Conservation (phyloP, 768 basidiomycete species). For the Russula compacta region DNA sequence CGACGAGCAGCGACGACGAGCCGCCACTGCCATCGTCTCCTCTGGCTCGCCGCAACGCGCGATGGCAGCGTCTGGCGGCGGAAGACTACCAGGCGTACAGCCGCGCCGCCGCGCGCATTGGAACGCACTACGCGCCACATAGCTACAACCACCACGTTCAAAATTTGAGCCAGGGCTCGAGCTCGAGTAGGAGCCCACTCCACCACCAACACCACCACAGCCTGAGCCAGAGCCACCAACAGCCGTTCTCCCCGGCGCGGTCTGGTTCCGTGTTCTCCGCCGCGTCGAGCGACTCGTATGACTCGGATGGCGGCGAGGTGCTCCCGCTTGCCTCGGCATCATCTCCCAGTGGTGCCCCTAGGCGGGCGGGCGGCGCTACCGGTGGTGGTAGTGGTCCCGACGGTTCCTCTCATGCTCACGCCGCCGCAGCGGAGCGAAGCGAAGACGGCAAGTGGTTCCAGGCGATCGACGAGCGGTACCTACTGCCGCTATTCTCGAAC, state of each 20-base stretch:
- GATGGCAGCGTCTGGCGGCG: conserved; percentile 19
- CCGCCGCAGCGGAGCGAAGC: conserved; percentile 19
- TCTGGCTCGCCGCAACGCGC: neutral
- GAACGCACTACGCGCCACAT: conserved; percentile 45
- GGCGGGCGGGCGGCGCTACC: neutral
- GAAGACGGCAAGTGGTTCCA: conserved; percentile 96
- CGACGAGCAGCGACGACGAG: conserved; percentile 42
- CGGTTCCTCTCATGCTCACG: neutral
- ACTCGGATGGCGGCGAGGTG: conserved; percentile 68
- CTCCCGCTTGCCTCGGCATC: conserved; percentile 62
- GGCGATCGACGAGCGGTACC: conserved; percentile 85
- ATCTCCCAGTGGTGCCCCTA: neutral
- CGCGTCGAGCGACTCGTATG: conserved; percentile 66
- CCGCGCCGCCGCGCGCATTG: conserved; percentile 35
- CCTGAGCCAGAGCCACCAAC: neutral
- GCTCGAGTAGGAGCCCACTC: neutral
- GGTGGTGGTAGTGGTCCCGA: neutral
- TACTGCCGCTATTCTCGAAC: conserved; percentile 88
- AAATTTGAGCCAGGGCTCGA: neutral
- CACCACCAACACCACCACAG: neutral
- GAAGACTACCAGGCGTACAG: conserved; percentile 24
- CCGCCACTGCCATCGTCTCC: neutral
- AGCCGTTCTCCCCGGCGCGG: conserved; percentile 11
- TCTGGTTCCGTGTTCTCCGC: conserved; percentile 48
- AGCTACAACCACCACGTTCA: conserved; percentile 57